These are phyloP conservation scores for Alisma plantagoaquatica DNA, from an alignment of 106 monocot genomes.

Conservation along the genomic window DNA sequence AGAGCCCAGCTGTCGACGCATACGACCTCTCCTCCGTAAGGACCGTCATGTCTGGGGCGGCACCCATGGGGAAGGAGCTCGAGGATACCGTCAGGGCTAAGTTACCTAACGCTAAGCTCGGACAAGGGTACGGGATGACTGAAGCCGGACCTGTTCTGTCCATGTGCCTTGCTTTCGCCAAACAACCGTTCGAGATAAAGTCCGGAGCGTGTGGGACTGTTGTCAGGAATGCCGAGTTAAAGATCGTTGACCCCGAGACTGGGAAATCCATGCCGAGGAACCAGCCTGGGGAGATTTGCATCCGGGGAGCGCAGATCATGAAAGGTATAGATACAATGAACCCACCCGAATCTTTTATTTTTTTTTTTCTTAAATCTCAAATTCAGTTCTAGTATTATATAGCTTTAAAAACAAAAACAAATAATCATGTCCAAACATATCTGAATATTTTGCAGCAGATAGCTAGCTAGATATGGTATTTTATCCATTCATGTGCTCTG, in stretches of 20 bases:
- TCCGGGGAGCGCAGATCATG: slow-evolving; percentile 39
- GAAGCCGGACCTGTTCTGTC: slow-evolving; percentile 62
- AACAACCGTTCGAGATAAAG: slow-evolving; percentile 32
- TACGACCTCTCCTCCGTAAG: slow-evolving; percentile 54
- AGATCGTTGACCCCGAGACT: slow-evolving; percentile 30
- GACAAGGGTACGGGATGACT: slow-evolving; percentile 78
- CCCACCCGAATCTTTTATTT: too few relatives aligned
- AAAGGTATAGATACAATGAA: slow-evolving; percentile 51
- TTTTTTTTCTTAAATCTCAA: too few relatives aligned
- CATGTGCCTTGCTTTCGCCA: slow-evolving; percentile 54
- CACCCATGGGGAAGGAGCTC: slow-evolving; percentile 86
- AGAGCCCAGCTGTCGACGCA: slow-evolving; percentile 31
- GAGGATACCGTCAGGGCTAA: slow-evolving; percentile 40
- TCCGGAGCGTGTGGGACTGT: slow-evolving; percentile 55
- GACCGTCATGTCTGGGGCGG: slow-evolving; percentile 66
- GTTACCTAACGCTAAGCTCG: slow-evolving; percentile 55
- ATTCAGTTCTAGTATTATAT: too few relatives aligned
- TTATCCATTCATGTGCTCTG: too few relatives aligned
- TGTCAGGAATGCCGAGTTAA: slow-evolving; percentile 51
- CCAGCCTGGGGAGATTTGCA: slow-evolving; percentile 52
- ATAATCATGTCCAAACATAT: too few relatives aligned
- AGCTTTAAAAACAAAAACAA: too few relatives aligned
- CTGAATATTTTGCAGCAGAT: too few relatives aligned
- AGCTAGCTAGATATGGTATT: too few relatives aligned
- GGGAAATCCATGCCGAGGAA: slow-evolving; percentile 24